Base-by-base conservation (phyloP, 2,329 filamentous ascomycete species). In the Epichloe gansuensis region DNA sequence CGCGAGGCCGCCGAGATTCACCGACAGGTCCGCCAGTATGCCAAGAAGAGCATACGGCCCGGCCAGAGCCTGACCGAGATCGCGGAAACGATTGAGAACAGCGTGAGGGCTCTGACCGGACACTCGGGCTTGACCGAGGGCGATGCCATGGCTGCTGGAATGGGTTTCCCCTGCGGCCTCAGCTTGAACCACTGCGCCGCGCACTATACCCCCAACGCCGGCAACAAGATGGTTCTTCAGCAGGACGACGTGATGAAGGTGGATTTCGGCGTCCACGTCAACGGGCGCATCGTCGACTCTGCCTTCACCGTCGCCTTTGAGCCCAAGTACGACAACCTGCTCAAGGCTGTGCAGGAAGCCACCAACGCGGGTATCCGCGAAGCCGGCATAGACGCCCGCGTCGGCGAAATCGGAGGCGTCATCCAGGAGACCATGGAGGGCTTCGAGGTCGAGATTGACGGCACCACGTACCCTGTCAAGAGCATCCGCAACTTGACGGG, bases 401-500 rank as follows among this genome's bases (percentile, higher is more conserved):
- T 96, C 61, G 84, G 85, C 57, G 89, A 95, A 62, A 87, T 95
- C 57, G 87, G 89, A 54, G 85, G 80, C 9, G 76, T 81, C 17
- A 91, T 95, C 60, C 89, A 95, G 69, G 89, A 95, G 69, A 80
- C 85, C 31, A 95, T 95, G 89, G 89, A 95, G 71, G 90, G 86
- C 68, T 93, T 91, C 69, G 89, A 95, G 71, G 80, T 91, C 49
- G 87, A 93, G 67, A 79, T 94, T 58, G 81, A 85, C 66, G 88
- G 88, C 56, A 81, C 78, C 41, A 89, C 82, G 12, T 81, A 87
- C 62, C 88, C 85, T 0, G 78, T 94, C 66, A 94, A 93, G 73
- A 78, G 84, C 57, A 91, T 95, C 64, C 84, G 86, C 58, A 93
- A 93, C 71, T 74, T 95, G 55, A 91, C 87, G 63, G 89, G 89